Evolutionary conservation across 345 rosid species (phyloP).

Genomic region (Eucalyptus regnans): DNA sequence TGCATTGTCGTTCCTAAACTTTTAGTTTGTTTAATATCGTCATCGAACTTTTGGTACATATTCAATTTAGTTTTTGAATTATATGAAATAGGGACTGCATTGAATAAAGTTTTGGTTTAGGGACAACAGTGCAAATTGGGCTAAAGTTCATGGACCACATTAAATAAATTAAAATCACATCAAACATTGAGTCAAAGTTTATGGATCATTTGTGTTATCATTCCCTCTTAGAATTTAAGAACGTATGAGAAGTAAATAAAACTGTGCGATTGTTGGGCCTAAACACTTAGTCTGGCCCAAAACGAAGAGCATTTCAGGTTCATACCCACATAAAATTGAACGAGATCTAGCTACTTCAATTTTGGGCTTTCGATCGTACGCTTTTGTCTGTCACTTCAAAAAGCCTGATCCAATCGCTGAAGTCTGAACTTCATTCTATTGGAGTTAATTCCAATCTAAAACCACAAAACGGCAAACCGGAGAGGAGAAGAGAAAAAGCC

Average conservation of each 20-base stretch:
- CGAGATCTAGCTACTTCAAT: neutral
- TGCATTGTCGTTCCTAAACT: fast-evolving
- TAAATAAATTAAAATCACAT: too few relatives aligned
- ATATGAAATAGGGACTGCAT: neutral
- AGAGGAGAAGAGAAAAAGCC: neutral
- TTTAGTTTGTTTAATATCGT: fast-evolving
- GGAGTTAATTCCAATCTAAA: neutral
- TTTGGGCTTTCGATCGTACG: neutral
- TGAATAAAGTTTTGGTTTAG: fast-evolving
- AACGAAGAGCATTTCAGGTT: neutral
- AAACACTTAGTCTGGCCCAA: neutral
- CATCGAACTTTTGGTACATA: fast-evolving
- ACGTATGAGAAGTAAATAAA: neutral
- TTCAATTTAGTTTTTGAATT: too few relatives aligned
- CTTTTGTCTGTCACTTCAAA: neutral
- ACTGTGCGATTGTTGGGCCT: neutral
- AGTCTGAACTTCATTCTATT: neutral
- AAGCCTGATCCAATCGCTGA: neutral
- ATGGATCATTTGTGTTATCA: neutral
- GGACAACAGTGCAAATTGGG: fast-evolving
- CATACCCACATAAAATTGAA: neutral
- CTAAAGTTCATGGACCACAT: too few relatives aligned
- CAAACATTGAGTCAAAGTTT: fast-evolving
- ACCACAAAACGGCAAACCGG: neutral
- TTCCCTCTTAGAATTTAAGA: neutral